A percentile compares a stretch with the other conserved stretches of the same genome.
Conservation (phyloP, 345 rosid species). For the Diplotaxis tenuifolia region DNA sequence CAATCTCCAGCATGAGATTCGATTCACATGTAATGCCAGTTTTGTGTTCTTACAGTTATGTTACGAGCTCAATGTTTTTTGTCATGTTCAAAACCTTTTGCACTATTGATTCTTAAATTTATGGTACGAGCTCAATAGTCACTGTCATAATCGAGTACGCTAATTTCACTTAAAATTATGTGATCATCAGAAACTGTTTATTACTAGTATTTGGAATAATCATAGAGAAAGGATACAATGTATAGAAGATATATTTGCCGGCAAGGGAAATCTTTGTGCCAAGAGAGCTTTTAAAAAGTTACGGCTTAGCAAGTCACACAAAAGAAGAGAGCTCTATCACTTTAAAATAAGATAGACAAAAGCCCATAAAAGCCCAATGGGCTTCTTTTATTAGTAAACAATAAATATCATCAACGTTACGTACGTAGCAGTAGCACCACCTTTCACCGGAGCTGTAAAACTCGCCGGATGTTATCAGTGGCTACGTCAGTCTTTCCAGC, state of each 20-base stretch:
- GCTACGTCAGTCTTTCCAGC: slow-evolving; percentile 54
- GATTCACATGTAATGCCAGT: not conserved
- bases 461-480: slow-evolving; percentile 59
- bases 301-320: slow-evolving; percentile 33
- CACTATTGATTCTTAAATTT: not conserved
- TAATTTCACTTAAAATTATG: not conserved
- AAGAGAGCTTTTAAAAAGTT: slow-evolving; percentile 22
- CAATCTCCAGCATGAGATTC: not conserved
- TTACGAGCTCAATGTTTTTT: not conserved
- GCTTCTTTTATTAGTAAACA: slow-evolving; percentile 32
- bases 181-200: not conserved
- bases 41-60: slow-evolving; percentile 13
- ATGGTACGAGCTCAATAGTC: not conserved
- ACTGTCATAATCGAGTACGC: not conserved
- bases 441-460: slow-evolving; percentile 60
- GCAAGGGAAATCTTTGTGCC: slow-evolving; percentile 11
- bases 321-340: slow-evolving; percentile 32
- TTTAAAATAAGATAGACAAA: slow-evolving; percentile 11
- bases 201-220: not conserved
- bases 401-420: not conserved
- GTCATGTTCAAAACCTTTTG: slow-evolving; percentile 6
- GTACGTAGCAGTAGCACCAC: slow-evolving; percentile 8
- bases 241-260: not conserved
- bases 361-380: slow-evolving; percentile 18
- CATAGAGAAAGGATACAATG: not conserved